These are phyloP conservation scores for Sicyos edulis DNA, from an alignment of 306 rosid species.

Conservation along the genomic window DNA sequence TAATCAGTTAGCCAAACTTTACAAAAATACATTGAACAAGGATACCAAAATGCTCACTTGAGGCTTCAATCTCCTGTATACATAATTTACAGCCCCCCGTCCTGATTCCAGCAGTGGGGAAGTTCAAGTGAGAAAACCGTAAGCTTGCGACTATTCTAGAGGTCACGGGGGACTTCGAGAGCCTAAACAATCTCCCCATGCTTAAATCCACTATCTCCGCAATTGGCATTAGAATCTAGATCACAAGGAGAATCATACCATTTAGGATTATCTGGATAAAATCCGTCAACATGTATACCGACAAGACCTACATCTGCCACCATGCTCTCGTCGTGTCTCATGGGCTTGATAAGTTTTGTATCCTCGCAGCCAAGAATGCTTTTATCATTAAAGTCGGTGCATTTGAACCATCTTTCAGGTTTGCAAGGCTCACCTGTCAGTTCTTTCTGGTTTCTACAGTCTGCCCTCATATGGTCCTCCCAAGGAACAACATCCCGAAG, in stretches of 20 bases:
- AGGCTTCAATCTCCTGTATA: conserved; percentile 74
- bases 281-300: conserved; percentile 91
- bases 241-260: conserved; percentile 99
- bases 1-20: conserved; percentile 42
- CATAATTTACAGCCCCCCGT: conserved; percentile 81
- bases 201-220: conserved; percentile 79
- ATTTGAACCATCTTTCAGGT: conserved; percentile 92
- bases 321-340: conserved; percentile 71
- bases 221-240: conserved; percentile 77
- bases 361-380: conserved; percentile 93
- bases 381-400: conserved; percentile 79
- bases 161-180: conserved; percentile 33
- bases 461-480: conserved; percentile 93
- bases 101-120: conserved; percentile 37
- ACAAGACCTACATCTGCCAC: conserved; percentile 87
- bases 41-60: conserved; percentile 49
- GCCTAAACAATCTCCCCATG: conserved; percentile 81
- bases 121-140: conserved; percentile 38
- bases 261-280: conserved; percentile 82
- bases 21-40: conserved; percentile 54
- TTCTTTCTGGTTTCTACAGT: conserved; percentile 70
- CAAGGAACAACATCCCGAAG: conserved; percentile 82
- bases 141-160: conserved; percentile 51
- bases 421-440: conserved; percentile 66
- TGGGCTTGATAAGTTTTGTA: conserved; percentile 80